Base-by-base conservation (phyloP, 345 rosid genomes). In the Jatropha curcas region DNA sequence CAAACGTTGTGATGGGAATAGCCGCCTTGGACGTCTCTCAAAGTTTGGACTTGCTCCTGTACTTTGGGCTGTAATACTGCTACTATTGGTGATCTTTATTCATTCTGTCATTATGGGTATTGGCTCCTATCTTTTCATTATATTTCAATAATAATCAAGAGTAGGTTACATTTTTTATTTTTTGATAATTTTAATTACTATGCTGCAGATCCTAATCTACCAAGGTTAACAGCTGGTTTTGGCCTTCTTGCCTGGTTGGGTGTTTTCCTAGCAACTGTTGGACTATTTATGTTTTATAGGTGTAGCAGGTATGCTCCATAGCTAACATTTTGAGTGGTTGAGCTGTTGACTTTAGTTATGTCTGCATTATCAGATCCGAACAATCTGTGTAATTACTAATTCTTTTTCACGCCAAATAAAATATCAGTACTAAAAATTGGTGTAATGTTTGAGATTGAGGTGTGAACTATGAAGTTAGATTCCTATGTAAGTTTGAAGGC, bases 211-310 rank as follows among this genome's bases (percentile, higher is more conserved):
- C 74, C 92, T 76, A 70, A 85, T 85, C 86, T 91, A 73, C 98
- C 96, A 58, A 90, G 79, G 85, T 72, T 92, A 76, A 87, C 94
- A 37, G 78, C 87, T 79, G 88, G 92, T 61, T 77, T 86, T 83
- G 97, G 89, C 74, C 85, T 87, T 73, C 68, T 95, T 76, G 99
- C 99, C 52, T 95, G 98, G 97, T 76, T 77, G 62, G 98, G 98
- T 33, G 79, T 89, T 75, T 75, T 92, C 75, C 87, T 91, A 55
- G 92, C 98, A 63, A 84, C 84, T 59, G 81, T 82, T 51, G 98
- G 98, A 67, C 83, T 95, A 65, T 84, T 92, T 70, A 71, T 89
- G 90, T 82, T 95, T 80, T 90, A 92, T 81, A 85, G 94, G 75
- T 95, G 99, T 79, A 88, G 98, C 90, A 90, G 97, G 99, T 95